A percentile compares a stretch with the other conserved stretches of the same genome.
These are phyloP conservation scores for Protea cynaroides DNA, from an alignment of 164 flowering plant species.

Conservation along the genomic window DNA sequence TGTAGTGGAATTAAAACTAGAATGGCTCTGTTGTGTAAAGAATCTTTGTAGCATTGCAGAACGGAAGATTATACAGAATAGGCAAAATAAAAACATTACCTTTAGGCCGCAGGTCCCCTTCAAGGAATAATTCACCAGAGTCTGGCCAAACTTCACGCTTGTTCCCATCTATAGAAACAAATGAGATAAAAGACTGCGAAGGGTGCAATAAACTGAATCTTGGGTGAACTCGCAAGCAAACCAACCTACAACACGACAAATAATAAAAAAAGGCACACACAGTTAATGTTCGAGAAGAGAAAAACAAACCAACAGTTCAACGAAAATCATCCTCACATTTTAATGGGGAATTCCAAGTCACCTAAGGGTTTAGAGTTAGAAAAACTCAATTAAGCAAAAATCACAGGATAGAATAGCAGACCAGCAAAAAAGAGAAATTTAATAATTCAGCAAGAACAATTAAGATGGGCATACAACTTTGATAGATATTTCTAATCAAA, in stretches of 20 bases:
- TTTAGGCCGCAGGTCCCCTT: constrained; percentile 73
- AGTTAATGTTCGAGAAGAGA: background rate
- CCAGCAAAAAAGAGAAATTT: too few relatives aligned
- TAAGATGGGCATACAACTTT: too few relatives aligned
- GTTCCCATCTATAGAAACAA: constrained; percentile 61
- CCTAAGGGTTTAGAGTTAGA: too few relatives aligned
- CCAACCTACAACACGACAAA: constrained; percentile 43
- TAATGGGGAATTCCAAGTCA: too few relatives aligned
- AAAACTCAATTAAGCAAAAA: too few relatives aligned
- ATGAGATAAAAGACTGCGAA: constrained; percentile 62
- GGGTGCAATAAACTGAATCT: constrained; percentile 70
- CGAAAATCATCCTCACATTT: too few relatives aligned
- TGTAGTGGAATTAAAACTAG: too few relatives aligned
- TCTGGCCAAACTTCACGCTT: constrained; percentile 80
- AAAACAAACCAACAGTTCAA: background rate
- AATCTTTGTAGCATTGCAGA: background rate
- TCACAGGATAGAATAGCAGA: too few relatives aligned
- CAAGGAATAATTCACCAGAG: constrained; percentile 49
- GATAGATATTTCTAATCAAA: too few relatives aligned
- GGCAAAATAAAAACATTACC: constrained; percentile 35
- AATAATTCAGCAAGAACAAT: too few relatives aligned
- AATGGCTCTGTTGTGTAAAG: too few relatives aligned
- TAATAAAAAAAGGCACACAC: background rate
- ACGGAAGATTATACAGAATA: background rate
- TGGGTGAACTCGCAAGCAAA: constrained; percentile 91